Evolutionary conservation across 2,329 filamentous ascomycete species (phyloP), one percentile per base, ranked within the genome.

Genomic region (Endoconidiophora polonica): DNA sequence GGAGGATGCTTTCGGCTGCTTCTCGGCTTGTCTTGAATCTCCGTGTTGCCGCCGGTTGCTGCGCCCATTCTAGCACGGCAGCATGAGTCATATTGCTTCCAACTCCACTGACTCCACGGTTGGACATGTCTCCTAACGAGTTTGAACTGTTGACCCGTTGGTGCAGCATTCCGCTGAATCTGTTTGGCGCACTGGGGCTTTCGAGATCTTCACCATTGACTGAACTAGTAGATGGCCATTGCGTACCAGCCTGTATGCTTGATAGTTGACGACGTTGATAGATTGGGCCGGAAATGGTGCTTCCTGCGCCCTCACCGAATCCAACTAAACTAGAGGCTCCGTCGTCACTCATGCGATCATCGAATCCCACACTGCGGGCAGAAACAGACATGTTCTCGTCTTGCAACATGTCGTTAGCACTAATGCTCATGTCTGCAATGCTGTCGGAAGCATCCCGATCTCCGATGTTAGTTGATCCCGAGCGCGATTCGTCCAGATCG

Each of bases 291-390:
- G 80, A 86, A 52, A 88, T 80, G 4, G 86, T 86, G 62, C 83
- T 86, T 57, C 82, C 85, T 7, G 90, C 88, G 33, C 88, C 90
- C 63, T 95, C 88, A 46, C 90, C 90, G 58, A 95, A 95, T 0
- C 83, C 90, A 7, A 95, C 90, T 4, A 95, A 71, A 55, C 83
- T 90, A 2, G 81, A 85, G 48, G 79, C 81, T 5, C 81, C 83
- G 59, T 94, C 86, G 58, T 94, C 87, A 58, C 84, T 90, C 73
- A 91, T 82, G 53, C 83, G 84, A 56, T 86, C 83, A 54, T 77
- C 73, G 52, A 67, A 74, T 3, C 68, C 72, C 18, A 67, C 68
- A 2, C 70, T 65, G 37, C 71, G 75, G 14, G 66, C 68, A 33
- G 61, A 66, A 2, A 66, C 63, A 50, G 69, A 55, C 63, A 83